These are phyloP conservation scores for Pugionium dolabratum DNA, from an alignment of 345 rosid species.

Conservation along the genomic window DNA sequence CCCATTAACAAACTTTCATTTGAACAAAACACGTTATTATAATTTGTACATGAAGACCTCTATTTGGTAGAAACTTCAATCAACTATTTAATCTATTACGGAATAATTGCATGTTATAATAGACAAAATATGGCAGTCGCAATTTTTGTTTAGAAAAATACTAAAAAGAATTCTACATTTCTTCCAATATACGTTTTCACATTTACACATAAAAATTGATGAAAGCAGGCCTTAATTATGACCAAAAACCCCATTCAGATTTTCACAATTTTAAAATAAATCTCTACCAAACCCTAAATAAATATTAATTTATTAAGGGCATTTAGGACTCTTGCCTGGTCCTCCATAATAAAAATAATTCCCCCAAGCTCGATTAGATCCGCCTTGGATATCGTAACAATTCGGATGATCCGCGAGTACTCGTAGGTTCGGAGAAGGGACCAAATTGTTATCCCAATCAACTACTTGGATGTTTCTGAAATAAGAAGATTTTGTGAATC, in stretches of 20 bases:
- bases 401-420: slow-evolving; percentile 88
- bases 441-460: slow-evolving; percentile 92
- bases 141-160: no score
- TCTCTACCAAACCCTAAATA: slow-evolving; percentile 5
- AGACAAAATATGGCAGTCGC: no score
- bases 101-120: no score
- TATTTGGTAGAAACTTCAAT: no score
- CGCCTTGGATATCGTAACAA: slow-evolving; percentile 89
- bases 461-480: slow-evolving; percentile 88
- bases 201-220: no score
- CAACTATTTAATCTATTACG: no score
- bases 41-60: no score
- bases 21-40: no score
- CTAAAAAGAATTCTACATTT: no score
- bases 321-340: slow-evolving; percentile 82
- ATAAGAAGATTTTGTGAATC: slow-evolving; percentile 92
- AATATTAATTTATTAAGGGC: slow-evolving; percentile 48
- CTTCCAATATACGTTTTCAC: no score
- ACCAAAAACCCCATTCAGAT: neutral
- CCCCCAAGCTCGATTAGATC: slow-evolving; percentile 85
- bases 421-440: slow-evolving; percentile 63
- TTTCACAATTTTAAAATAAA: neutral
- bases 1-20: no score
- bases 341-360: slow-evolving; percentile 98
- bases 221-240: no score